A percentile compares a stretch with the other conserved stretches of the same genome.
Evolutionary conservation across 352 stramenopile species (phyloP).

Genomic region (Sclerospora graminicola): DNA sequence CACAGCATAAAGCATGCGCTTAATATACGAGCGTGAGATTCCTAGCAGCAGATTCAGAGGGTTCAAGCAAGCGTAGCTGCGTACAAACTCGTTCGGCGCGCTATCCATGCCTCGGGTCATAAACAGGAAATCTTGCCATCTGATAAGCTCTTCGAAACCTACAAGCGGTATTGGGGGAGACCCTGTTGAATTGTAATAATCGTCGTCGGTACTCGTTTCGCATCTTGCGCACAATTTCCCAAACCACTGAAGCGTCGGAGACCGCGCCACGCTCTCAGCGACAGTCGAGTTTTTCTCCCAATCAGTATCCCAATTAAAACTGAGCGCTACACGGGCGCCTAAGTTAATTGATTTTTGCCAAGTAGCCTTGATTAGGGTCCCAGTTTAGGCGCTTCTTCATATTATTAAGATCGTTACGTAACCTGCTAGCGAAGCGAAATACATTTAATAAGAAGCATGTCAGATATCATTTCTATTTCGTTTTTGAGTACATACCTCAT

Average conservation of each 20-base stretch:
- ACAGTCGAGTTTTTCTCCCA: conserved; percentile 84
- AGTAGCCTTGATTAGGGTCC: no score
- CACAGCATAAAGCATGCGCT: conserved; percentile 45
- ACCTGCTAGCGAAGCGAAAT: no score
- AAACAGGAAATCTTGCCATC: conserved; percentile 67
- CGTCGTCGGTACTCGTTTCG: conserved; percentile 57
- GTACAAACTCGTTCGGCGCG: conserved; percentile 34
- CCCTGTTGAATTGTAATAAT: conserved; percentile 77
- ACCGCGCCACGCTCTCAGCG: conserved; percentile 25
- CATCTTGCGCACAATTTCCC: conserved; percentile 85
- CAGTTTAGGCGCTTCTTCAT: no score
- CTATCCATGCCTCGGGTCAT: conserved; percentile 32
- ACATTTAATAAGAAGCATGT: no score
- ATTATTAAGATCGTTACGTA: no score
- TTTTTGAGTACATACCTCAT: no score
- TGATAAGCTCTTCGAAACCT: conserved; percentile 62
- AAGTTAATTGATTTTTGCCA: no score
- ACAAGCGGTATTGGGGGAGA: conserved; percentile 68
- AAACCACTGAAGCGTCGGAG: conserved; percentile 35
- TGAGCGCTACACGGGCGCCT: no score
- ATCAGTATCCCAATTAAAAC: no score
- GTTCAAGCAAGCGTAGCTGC: conserved; percentile 72
- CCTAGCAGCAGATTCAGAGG: conserved; percentile 93
- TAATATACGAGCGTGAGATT: conserved; percentile 66
- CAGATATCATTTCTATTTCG: no score